Conservation (phyloP, 2,329 filamentous ascomycete genomes). For the Alternaria sp. region DNA sequence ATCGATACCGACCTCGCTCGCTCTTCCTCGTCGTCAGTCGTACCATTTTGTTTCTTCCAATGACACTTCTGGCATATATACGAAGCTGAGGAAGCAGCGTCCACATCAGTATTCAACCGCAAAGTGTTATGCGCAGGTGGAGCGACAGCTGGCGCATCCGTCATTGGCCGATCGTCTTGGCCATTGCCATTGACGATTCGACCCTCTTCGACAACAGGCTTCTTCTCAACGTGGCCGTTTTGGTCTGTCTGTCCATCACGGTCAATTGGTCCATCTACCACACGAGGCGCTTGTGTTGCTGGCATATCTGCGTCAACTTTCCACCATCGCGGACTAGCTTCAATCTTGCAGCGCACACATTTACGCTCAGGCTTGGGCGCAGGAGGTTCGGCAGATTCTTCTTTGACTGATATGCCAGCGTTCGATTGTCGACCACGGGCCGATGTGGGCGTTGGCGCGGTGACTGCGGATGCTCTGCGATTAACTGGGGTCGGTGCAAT, state of each 20-base stretch:
- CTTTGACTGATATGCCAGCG: constrained; percentile 46
- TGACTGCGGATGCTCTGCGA: constrained; percentile 53
- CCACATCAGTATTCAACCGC: constrained; percentile 35
- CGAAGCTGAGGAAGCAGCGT: constrained; percentile 16
- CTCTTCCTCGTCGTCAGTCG: constrained; percentile 41
- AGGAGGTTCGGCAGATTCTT: constrained; percentile 47
- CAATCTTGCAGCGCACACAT: constrained; percentile 61
- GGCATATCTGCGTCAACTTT: constrained; percentile 35
- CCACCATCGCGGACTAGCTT: constrained; percentile 73
- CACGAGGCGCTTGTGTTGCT: constrained; percentile 16
- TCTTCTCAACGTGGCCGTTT: constrained; percentile 27
- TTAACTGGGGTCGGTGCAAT: constrained; percentile 35
- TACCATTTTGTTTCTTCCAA: constrained; percentile 53
- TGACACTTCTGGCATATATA: constrained; percentile 61
- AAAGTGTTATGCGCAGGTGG: constrained; percentile 27
- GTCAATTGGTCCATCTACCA: constrained; percentile 31
- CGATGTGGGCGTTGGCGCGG: constrained; percentile 44
- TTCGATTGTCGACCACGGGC: constrained; percentile 46
- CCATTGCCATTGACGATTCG: constrained; percentile 33
- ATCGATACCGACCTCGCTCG: constrained; percentile 40
- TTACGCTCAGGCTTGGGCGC: constrained; percentile 44
- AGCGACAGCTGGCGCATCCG: constrained; percentile 37
- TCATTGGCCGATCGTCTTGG: constrained; percentile 38
- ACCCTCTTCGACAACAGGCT: constrained; percentile 25
- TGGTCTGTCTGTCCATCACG: constrained; percentile 32